Evolutionary conservation across 345 rosid genomes (phyloP), one percentile per base, ranked within the genome.

Genomic region (Barbarea vulgaris): DNA sequence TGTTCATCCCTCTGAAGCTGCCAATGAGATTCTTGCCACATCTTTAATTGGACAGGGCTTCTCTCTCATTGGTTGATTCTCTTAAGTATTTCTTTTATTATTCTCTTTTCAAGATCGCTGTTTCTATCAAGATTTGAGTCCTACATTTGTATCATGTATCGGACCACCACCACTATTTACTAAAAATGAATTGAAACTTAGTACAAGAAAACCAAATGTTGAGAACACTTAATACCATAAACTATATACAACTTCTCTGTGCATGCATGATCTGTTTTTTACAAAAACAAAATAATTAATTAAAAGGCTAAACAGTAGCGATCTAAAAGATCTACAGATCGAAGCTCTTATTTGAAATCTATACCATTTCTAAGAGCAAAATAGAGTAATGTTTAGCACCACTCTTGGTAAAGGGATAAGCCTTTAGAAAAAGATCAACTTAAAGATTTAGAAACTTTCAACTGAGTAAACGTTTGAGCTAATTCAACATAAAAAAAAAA

Each of bases 1-100:
- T 75, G 91, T 92, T 34, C 99, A 95, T 78, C 98, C 98, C 24
- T 88, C 98, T 46, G 75, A 95, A 81, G 97, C 98, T 56, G 91
- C 97, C 41, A 95, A 95, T 78, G 83, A 90, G 76, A 79, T 93
- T 65, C 89, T 95, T 52, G 90, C 97, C 21, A 87, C n/a, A 82
- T 80, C 89, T 7, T 73, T 95, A 77, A 67, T 92, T 41, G 62
- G 64, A 53, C 86, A 82, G 62, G 99, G 99, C 25, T 14, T 90
- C 60, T 37, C 91, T 74, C 97, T 95, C 46, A 11, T 78, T 19
- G 74, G 77, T 67, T 72, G 69, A 78, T 14, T 46, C 42, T 22
- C n/a, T n/a, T 51, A 11, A 22, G 9, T 19, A 33, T 50, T 25
- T 30, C 17, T 68, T 47, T 47, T 18, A 51, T 54, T 9, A 51